These are phyloP conservation scores for Mucor saturninus DNA, from an alignment of 371 early-diverging fungal species.

Conservation along the genomic window DNA sequence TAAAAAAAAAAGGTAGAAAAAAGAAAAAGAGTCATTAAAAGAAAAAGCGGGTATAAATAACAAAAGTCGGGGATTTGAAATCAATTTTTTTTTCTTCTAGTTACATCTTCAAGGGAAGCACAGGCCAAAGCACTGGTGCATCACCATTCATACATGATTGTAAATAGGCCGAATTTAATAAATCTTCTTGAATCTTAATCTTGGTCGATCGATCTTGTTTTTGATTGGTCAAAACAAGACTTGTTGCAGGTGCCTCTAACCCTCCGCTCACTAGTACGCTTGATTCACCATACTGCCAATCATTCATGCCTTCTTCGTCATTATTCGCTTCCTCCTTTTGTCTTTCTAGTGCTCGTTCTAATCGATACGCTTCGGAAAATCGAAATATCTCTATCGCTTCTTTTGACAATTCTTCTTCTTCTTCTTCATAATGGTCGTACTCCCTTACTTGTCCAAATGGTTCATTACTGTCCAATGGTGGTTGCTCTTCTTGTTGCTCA, in stretches of 20 bases:
- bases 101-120: slow-evolving; percentile 39
- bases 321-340: slow-evolving; percentile 6
- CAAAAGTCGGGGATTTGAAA: not conserved
- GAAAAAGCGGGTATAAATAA: slow-evolving; percentile 1
- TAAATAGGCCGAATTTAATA: slow-evolving; percentile 37
- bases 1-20: slow-evolving; percentile 8
- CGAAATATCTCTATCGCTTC: slow-evolving; percentile 47
- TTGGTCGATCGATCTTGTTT: slow-evolving; percentile 3
- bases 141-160: slow-evolving; percentile 23
- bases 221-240: slow-evolving; percentile 24
- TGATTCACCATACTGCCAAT: slow-evolving; percentile 34
- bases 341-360: slow-evolving; percentile 30
- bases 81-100: too few relatives aligned
- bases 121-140: slow-evolving; percentile 39
- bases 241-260: slow-evolving; percentile 36
- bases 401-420: slow-evolving; percentile 26
- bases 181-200: slow-evolving; percentile 30
- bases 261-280: slow-evolving; percentile 29
- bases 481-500: not conserved
- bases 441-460: not conserved
- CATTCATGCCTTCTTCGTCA: slow-evolving; percentile 29
- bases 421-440: slow-evolving; percentile 1
- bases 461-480: too few relatives aligned
- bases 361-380: slow-evolving; percentile 46
- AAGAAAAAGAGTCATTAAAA: not conserved